Evolutionary conservation across 352 stramenopile genomes (phyloP).

Genomic region (Pythium sp.): DNA sequence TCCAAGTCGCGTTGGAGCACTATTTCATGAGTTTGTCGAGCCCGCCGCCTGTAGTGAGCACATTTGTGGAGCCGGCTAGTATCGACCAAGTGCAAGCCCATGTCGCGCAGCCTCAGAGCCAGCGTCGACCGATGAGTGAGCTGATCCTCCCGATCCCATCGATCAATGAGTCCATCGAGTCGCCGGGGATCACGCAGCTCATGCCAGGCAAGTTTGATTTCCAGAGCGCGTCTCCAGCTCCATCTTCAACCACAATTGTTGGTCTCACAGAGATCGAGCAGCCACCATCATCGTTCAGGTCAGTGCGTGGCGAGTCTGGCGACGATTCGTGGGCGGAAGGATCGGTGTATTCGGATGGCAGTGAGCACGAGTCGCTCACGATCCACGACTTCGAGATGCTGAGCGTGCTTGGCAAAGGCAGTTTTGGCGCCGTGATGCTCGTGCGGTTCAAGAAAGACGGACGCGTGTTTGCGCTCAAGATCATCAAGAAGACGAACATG

Average conservation of each 20-base stretch:
- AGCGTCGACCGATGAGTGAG: conserved; percentile 55
- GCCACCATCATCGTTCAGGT: neutral
- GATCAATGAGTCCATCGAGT: conserved; percentile 24
- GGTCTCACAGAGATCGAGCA: conserved; percentile 6
- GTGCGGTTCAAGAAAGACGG: conserved; percentile 89
- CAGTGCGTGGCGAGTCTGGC: conserved; percentile 15
- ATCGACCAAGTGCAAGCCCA: conserved; percentile 29
- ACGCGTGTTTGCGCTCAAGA: conserved; percentile 87
- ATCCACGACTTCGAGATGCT: conserved; percentile 92
- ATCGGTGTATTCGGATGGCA: conserved; percentile 22
- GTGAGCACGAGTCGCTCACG: conserved; percentile 59
- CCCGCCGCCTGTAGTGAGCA: neutral
- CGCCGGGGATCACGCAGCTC: conserved; percentile 16
- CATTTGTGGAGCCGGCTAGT: conserved; percentile 2
- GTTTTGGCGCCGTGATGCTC: conserved; percentile 87
- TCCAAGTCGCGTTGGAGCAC: conserved; percentile 85
- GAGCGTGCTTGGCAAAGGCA: conserved; percentile 82
- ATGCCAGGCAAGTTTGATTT: conserved; percentile 16
- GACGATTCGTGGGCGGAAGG: conserved; percentile 19
- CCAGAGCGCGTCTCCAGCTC: conserved; percentile 6
- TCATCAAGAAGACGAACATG: conserved; percentile 90
- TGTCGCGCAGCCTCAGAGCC: conserved; percentile 32
- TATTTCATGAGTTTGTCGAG: conserved; percentile 86
- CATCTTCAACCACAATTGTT: neutral
- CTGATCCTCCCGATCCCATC: conserved; percentile 72